Evolutionary conservation across 495 filamentous ascomycete genomes (phyloP).

Genomic region (Darksidea phi): DNA sequence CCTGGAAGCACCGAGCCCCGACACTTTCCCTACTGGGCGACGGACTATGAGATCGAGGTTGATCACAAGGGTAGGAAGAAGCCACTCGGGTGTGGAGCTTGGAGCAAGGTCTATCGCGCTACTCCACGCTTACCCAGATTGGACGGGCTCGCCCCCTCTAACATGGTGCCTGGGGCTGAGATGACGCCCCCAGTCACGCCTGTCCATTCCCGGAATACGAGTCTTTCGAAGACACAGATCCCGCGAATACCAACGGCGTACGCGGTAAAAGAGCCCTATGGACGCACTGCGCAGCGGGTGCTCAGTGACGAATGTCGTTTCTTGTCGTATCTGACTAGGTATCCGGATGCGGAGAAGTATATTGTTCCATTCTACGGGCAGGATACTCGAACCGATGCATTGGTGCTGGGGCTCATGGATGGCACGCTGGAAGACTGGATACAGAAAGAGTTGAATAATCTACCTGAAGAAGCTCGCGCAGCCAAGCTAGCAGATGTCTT

Average conservation of each 20-base stretch:
- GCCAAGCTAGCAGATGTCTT: constrained; percentile 31
- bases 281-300: constrained; percentile 51
- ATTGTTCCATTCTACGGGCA: constrained; percentile 59
- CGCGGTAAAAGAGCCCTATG: constrained; percentile 57
- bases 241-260: constrained; percentile 38
- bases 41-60: constrained; percentile 38
- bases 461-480: constrained; percentile 33
- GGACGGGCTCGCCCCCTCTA: neutral
- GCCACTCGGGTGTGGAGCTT: constrained; percentile 54
- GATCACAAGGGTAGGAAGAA: constrained; percentile 26
- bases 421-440: constrained; percentile 53
- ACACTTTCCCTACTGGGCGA: constrained; percentile 11
- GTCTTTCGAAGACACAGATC: constrained; percentile 1
- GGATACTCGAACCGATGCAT: constrained; percentile 48
- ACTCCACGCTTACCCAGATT: constrained; percentile 16
- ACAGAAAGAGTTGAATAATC: constrained; percentile 35
- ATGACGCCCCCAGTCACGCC: constrained; percentile 53
- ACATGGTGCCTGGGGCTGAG: neutral
- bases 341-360: constrained; percentile 42
- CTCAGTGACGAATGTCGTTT: constrained; percentile 54
- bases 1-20: constrained; percentile 11
- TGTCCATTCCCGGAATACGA: constrained; percentile 30
- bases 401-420: constrained; percentile 57
- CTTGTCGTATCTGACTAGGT: constrained; percentile 50
- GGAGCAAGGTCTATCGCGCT: constrained; percentile 62